Conservation (phyloP, 2,329 filamentous ascomycete genomes). For the Nigrograna mackinnonii region DNA sequence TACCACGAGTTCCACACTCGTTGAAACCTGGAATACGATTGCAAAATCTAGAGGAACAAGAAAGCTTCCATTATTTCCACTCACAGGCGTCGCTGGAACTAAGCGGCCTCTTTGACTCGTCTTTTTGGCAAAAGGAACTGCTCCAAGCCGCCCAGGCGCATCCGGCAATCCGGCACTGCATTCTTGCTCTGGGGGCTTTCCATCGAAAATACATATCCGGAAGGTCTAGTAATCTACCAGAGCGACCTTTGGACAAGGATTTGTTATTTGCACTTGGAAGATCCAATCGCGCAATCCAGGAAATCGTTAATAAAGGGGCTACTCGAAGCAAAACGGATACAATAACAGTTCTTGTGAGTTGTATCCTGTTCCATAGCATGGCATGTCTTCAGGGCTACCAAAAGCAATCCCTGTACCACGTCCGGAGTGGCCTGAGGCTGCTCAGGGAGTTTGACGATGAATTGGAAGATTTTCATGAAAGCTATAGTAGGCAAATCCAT, state of each 20-base stretch:
- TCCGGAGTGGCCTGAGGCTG: slow-evolving; percentile 9
- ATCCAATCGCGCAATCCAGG: slow-evolving; percentile 11
- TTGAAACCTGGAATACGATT: neutral
- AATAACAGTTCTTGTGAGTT: slow-evolving; percentile 8
- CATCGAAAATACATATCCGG: slow-evolving; percentile 11
- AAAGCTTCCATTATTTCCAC: slow-evolving; percentile 8
- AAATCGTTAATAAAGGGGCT: slow-evolving; percentile 5
- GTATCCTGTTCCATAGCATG: slow-evolving; percentile 10
- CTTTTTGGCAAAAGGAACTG: slow-evolving; percentile 10
- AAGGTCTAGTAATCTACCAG: slow-evolving; percentile 1
- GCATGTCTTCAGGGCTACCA: slow-evolving; percentile 14
- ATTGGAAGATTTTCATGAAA: neutral
- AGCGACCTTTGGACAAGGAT: slow-evolving; percentile 8
- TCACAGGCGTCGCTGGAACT: slow-evolving; percentile 5
- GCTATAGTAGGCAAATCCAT: neutral
- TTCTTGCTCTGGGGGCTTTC: slow-evolving; percentile 14
- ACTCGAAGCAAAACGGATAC: slow-evolving; percentile 2
- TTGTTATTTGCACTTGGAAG: slow-evolving; percentile 12
- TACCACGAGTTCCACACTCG: neutral
- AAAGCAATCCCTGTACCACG: slow-evolving; percentile 6
- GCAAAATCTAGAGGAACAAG: slow-evolving; percentile 2
- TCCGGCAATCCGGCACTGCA: slow-evolving; percentile 12
- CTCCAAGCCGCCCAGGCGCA: slow-evolving; percentile 8
- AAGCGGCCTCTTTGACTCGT: slow-evolving; percentile 8
- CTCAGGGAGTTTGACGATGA: slow-evolving; percentile 6